Conservation (phyloP, 179 eudicot genomes). For the Spergularia azorica region DNA sequence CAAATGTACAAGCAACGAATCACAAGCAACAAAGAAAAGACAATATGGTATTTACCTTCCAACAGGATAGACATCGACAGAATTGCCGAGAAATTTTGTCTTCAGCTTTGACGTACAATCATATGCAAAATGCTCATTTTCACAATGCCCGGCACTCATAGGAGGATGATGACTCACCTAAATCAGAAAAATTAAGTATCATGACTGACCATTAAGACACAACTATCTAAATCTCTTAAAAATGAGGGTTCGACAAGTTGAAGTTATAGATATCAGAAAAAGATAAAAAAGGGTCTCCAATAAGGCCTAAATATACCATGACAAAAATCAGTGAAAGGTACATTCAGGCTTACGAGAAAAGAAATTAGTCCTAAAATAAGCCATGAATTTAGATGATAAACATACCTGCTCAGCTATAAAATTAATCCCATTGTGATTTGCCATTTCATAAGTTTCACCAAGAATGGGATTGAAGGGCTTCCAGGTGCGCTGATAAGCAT, state of each 20-base stretch:
- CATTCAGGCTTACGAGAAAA: background rate
- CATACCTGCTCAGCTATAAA: constrained; percentile 87
- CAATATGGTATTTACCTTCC: constrained; percentile 64
- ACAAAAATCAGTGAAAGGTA: background rate
- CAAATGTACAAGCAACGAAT: background rate
- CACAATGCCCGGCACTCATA: constrained; percentile 96
- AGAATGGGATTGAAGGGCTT: constrained; percentile 99
- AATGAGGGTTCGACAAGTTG: background rate
- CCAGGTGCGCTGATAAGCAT: constrained; percentile 92
- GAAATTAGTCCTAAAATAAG: background rate
- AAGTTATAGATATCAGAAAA: background rate
- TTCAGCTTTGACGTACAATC: constrained; percentile 93
- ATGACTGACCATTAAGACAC: background rate
- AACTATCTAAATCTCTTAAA: background rate
- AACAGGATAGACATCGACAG: constrained; percentile 88
- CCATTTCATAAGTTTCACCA: constrained; percentile 98
- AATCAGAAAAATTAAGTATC: background rate
- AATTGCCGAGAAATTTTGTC: constrained; percentile 92
- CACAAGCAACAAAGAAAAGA: background rate
- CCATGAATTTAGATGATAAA: constrained; percentile 4
- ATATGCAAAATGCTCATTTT: constrained; percentile 85
- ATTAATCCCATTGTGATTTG: constrained; percentile 81
- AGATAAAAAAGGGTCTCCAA: too few relatives aligned
- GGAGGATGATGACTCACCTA: constrained; percentile 99
- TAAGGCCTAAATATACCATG: too few relatives aligned